Conservation (phyloP, 305 asterid genomes). For the Fraxinus paxiana region DNA sequence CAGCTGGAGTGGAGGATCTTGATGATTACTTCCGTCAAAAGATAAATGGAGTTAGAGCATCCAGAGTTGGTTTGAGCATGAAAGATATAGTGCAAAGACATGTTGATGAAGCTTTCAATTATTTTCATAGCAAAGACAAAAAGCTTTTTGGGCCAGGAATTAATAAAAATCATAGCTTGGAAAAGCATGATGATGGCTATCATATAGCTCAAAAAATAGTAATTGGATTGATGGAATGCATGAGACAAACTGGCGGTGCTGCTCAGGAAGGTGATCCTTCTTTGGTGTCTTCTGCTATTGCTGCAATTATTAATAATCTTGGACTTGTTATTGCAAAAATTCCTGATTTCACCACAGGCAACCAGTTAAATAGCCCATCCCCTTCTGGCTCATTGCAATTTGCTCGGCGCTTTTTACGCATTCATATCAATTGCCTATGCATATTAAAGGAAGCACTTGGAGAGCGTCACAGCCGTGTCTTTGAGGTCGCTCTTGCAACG, state of each 20-base stretch:
- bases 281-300: constrained; percentile 85
- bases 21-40: constrained; percentile 93
- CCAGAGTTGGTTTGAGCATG: constrained; percentile 90
- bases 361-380: constrained; percentile 43
- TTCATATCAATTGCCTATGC: constrained; percentile 75
- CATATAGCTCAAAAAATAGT: constrained; percentile 80
- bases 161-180: constrained; percentile 50
- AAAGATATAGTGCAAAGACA: constrained; percentile 78
- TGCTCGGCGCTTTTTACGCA: constrained; percentile 67
- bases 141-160: constrained; percentile 54
- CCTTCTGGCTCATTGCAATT: constrained; percentile 53
- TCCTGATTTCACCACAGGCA: constrained; percentile 55
- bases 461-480: constrained; percentile 95
- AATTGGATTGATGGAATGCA: constrained; percentile 85
- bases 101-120: constrained; percentile 69
- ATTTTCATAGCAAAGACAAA: constrained; percentile 65
- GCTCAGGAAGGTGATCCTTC: constrained; percentile 99
- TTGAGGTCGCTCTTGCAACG: constrained; percentile 92
- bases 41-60: constrained; percentile 65
- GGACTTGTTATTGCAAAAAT: constrained; percentile 72
- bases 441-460: constrained; percentile 94
- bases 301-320: constrained; percentile 74
- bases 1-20: constrained; percentile 87
- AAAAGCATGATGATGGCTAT: constrained; percentile 66
- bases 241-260: constrained; percentile 99